Evolutionary conservation across 2,329 filamentous ascomycete genomes (phyloP).

Genomic region (Aspergillus hiratsukae): DNA sequence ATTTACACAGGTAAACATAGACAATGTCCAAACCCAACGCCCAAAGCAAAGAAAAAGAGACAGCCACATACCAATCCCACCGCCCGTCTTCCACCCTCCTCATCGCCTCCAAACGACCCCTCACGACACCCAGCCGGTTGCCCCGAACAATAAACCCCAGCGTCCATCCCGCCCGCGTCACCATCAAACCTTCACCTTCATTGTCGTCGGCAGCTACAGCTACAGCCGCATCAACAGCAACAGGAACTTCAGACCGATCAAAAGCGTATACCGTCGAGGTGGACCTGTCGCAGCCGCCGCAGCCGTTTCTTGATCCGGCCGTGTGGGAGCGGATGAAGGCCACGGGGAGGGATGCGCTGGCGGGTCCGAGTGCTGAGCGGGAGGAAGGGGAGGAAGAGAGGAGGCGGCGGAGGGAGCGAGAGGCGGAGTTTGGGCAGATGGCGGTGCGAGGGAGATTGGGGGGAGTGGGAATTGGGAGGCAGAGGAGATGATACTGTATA

Average conservation of each 20-base stretch:
- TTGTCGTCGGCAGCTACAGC: neutral
- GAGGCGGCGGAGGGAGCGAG: slow-evolving; percentile 17
- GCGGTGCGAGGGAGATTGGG: slow-evolving; percentile 26
- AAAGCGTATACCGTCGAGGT: slow-evolving; percentile 21
- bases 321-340: slow-evolving; percentile 26
- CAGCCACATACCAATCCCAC: slow-evolving; percentile 4
- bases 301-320: slow-evolving; percentile 38
- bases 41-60: neutral
- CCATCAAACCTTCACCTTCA: neutral
- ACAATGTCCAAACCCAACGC: neutral
- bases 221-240: neutral
- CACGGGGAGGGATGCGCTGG: slow-evolving; percentile 6
- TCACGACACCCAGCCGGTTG: slow-evolving; percentile 10
- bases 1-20: neutral
- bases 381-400: slow-evolving; percentile 13
- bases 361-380: too few relatives aligned
- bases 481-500: neutral
- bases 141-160: slow-evolving; percentile 18
- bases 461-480: slow-evolving; percentile 4
- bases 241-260: neutral
- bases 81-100: slow-evolving; percentile 12
- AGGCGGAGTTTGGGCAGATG: slow-evolving; percentile 30
- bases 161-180: slow-evolving; percentile 5
- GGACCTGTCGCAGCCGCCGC: slow-evolving; percentile 29
- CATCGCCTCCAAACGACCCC: slow-evolving; percentile 25